A percentile compares a stretch with the other conserved stretches of the same genome.
phyloP scores from a whole-genome alignment of 2,329 filamentous ascomycete species.

The Coniella lustricola region DNA sequence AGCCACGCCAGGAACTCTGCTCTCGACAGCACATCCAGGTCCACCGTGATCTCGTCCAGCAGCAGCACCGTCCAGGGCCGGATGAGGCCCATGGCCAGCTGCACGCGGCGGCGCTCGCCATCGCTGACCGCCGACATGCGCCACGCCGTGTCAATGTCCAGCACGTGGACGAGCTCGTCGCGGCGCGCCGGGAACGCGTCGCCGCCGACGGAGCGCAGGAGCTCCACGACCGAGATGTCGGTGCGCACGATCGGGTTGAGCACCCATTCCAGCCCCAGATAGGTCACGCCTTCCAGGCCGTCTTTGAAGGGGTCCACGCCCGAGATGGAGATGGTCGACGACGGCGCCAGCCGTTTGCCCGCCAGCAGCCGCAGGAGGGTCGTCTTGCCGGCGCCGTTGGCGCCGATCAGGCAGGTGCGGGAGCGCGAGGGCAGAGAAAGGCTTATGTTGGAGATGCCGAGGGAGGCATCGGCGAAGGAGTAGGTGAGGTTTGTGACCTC shows the following conservation, averaged over 20 bases:
- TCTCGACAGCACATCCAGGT: conserved; percentile 80
- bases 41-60: conserved; percentile 94
- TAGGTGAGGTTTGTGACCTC: conserved; percentile 73
- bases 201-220: conserved; percentile 80
- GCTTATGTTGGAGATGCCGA: conserved; percentile 67
- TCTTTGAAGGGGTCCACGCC: conserved; percentile 89
- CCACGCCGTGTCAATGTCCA: conserved; percentile 90
- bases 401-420: conserved; percentile 86
- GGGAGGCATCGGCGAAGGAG: conserved; percentile 76
- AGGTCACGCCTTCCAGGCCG: conserved; percentile 87
- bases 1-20: conserved; percentile 81
- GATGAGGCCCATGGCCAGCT: conserved; percentile 91
- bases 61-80: conserved; percentile 87
- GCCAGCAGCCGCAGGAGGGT: conserved; percentile 90
- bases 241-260: conserved; percentile 93
- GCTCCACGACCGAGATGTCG: conserved; percentile 84
- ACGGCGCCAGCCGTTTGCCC: conserved; percentile 86
- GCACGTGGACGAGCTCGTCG: conserved; percentile 78
- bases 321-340: conserved; percentile 65
- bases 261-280: conserved; percentile 96
- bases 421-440: conserved; percentile 75
- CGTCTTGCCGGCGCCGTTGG: conserved; percentile 96
- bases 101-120: conserved; percentile 83
- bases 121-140: conserved; percentile 94
- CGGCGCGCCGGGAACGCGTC: conserved; percentile 73